Conservation (phyloP, 805 yeast genomes). For the Pichia heedii region DNA sequence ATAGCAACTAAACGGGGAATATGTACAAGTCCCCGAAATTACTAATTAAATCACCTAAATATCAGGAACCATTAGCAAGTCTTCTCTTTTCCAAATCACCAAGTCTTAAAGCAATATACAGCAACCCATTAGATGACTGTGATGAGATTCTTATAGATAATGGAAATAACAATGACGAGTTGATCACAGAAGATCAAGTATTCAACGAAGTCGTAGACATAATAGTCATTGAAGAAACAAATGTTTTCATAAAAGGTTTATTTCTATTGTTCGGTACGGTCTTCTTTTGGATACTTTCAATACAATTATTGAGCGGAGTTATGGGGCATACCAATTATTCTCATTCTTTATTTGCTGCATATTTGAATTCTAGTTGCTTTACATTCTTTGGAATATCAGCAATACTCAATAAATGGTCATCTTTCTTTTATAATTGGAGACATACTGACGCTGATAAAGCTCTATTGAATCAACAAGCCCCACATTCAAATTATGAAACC, state of each 20-base stretch:
- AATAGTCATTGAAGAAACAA: constrained; percentile 30
- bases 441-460: neutral
- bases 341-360: constrained; percentile 41
- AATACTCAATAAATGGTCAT: neutral
- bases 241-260: constrained; percentile 37
- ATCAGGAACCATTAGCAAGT: constrained; percentile 4
- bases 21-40: constrained; percentile 8
- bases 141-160: no score
- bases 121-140: neutral
- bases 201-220: constrained; percentile 24
- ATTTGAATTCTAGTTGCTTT: constrained; percentile 41
- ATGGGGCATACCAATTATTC: constrained; percentile 38
- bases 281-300: constrained; percentile 39
- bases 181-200: constrained; percentile 18
- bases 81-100: constrained; percentile 13
- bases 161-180: constrained; percentile 1
- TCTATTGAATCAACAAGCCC: neutral
- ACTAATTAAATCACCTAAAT: constrained; percentile 5
- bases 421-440: neutral
- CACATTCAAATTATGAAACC: neutral
- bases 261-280: constrained; percentile 34
- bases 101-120: constrained; percentile 2
- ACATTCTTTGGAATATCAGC: constrained; percentile 30
- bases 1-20: neutral
- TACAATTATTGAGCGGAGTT: constrained; percentile 40